These are phyloP conservation scores for Esteya vermicola DNA, from an alignment of 2,329 filamentous ascomycete genomes.

Conservation along the genomic window DNA sequence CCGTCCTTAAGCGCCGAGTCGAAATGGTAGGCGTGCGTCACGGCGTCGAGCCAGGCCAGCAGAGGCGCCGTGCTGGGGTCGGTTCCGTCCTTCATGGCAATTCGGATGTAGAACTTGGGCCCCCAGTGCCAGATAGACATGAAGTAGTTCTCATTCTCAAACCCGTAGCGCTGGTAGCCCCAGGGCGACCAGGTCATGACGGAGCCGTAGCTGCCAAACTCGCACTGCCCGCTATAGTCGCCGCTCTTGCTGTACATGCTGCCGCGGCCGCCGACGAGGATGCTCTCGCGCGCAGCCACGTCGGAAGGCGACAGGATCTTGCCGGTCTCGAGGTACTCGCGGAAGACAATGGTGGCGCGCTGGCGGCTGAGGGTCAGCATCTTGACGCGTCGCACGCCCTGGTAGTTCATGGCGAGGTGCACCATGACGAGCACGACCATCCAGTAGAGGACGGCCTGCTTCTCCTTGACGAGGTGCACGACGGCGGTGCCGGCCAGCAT, in stretches of 20 bases:
- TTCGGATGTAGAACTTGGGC: conserved; percentile 34
- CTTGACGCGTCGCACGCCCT: conserved; percentile 68
- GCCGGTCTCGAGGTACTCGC: conserved; percentile 35
- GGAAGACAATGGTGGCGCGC: conserved; percentile 65
- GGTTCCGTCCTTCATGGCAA: conserved; percentile 44
- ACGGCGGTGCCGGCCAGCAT: conserved; percentile 75
- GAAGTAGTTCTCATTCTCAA: conserved; percentile 39
- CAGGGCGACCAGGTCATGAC: conserved; percentile 16
- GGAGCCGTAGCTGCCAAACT: conserved; percentile 25
- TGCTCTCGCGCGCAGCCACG: conserved; percentile 49
- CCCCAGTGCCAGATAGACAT: conserved; percentile 37
- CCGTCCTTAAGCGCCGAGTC: conserved; percentile 21
- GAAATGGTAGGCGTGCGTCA: conserved; percentile 25
- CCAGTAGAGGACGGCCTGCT: conserved; percentile 56
- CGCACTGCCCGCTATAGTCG: conserved; percentile 19
- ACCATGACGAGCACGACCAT: conserved; percentile 58
- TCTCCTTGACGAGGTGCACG: conserved; percentile 59
- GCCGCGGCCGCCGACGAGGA: conserved; percentile 40
- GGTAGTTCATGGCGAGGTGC: conserved; percentile 76
- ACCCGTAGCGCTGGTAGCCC: conserved; percentile 20
- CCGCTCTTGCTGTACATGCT: conserved; percentile 25
- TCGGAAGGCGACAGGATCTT: conserved; percentile 48
- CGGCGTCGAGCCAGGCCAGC: conserved; percentile 24
- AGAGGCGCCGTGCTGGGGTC: conserved; percentile 18
- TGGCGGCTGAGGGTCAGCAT: conserved; percentile 80